Percentiles rank a stretch among this genome's conserved stretches.
phyloP scores from a whole-genome alignment of 2,329 filamentous ascomycete genomes.

The Trichoderma citrinoviride region DNA sequence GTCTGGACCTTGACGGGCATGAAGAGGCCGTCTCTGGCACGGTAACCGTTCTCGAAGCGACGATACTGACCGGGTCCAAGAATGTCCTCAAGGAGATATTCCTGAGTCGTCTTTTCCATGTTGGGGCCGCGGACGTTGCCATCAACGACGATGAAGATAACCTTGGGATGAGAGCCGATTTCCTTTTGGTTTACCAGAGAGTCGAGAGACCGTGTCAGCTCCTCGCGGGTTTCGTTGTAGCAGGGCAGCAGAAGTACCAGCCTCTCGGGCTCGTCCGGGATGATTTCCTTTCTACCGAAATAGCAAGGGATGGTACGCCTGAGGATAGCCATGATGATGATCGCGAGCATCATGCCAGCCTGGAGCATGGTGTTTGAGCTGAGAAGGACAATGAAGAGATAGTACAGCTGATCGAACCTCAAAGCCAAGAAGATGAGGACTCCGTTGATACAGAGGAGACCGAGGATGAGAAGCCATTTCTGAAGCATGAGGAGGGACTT shows the following conservation, averaged over 20 bases:
- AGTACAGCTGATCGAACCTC: constrained; percentile 41
- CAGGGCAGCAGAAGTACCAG: constrained; percentile 48
- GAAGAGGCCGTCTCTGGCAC: constrained; percentile 45
- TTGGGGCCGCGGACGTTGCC: constrained; percentile 47
- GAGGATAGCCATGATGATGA: constrained; percentile 34
- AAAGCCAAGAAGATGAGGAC: constrained; percentile 38
- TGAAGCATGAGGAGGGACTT: constrained; percentile 38
- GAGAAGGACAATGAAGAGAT: constrained; percentile 45
- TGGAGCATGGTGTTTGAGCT: constrained; percentile 47
- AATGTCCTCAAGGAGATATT: constrained; percentile 48
- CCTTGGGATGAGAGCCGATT: constrained; percentile 41
- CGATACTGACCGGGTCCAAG: constrained; percentile 37
- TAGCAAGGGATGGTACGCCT: constrained; percentile 35
- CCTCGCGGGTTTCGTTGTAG: constrained; percentile 48
- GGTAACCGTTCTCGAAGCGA: constrained; percentile 43
- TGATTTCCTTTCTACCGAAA: constrained; percentile 32
- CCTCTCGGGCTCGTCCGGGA: constrained; percentile 41
- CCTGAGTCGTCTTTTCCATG: constrained; percentile 48
- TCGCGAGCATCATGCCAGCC: constrained; percentile 42
- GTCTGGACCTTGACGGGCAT: constrained; percentile 46
- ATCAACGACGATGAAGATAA: constrained; percentile 49
- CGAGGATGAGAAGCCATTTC: constrained; percentile 41
- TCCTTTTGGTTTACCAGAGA: constrained; percentile 45
- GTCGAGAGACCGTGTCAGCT: constrained; percentile 45
- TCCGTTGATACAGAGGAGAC: constrained; percentile 36